A percentile compares a stretch with the other conserved stretches of the same genome.
Evolutionary conservation across 2,329 filamentous ascomycete genomes (phyloP).

Genomic region (Byssothecium circinans): DNA sequence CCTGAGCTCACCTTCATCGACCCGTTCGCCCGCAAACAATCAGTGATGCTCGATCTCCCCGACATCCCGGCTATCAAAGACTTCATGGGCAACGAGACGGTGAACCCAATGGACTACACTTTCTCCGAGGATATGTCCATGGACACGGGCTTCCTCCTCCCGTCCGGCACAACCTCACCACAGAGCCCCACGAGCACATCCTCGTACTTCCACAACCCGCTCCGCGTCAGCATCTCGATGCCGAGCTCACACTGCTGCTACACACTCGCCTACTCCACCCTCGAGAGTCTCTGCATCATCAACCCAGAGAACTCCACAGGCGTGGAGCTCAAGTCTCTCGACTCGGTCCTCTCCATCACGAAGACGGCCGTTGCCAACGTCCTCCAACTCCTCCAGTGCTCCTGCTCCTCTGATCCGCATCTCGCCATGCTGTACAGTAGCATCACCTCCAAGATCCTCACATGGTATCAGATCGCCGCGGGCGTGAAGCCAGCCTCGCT

Average conservation of each 20-base stretch:
- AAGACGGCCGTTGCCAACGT: slow-evolving; percentile 31
- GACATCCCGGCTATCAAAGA: slow-evolving; percentile 31
- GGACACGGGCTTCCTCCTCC: slow-evolving; percentile 16
- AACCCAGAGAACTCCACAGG: slow-evolving; percentile 19
- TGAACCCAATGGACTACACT: slow-evolving; percentile 26
- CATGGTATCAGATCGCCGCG: slow-evolving; percentile 37
- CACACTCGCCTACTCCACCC: slow-evolving; percentile 31
- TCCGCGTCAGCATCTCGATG: slow-evolving; percentile 21
- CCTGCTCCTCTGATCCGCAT: slow-evolving; percentile 37
- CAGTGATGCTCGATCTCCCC: slow-evolving; percentile 24
- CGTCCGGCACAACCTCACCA: slow-evolving; percentile 16
- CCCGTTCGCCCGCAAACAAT: slow-evolving; percentile 31
- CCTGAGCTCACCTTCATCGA: slow-evolving; percentile 29
- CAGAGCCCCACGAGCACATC: slow-evolving; percentile 21
- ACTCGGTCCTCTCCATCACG: slow-evolving; percentile 31
- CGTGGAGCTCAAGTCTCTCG: slow-evolving; percentile 26
- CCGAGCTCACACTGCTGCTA: slow-evolving; percentile 34
- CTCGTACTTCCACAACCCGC: slow-evolving; percentile 15
- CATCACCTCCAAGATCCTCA: slow-evolving; percentile 36
- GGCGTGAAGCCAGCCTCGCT: slow-evolving; percentile 22
- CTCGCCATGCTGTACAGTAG: slow-evolving; percentile 41
- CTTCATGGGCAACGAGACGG: slow-evolving; percentile 26
- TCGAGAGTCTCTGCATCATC: slow-evolving; percentile 33
- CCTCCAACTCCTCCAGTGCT: slow-evolving; percentile 31
- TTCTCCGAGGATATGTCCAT: slow-evolving; percentile 18